Percentiles rank a stretch among this genome's conserved stretches.
Evolutionary conservation across 257 asterid species (phyloP).

Genomic region (Salvia miltiorrhiza): DNA sequence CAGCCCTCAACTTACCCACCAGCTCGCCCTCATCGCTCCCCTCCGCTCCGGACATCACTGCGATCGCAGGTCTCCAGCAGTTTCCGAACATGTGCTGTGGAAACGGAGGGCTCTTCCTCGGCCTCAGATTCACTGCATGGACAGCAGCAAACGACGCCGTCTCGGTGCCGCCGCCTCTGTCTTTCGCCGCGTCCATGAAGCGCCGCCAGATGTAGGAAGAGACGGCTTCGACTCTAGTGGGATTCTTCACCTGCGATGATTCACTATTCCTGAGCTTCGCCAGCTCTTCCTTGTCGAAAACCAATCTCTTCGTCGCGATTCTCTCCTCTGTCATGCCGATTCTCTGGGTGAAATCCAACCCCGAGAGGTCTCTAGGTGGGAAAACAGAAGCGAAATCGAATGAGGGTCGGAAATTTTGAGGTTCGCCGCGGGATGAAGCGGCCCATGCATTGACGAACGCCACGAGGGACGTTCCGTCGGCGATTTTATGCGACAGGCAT

Average conservation of each 20-base stretch:
- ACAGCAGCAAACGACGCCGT: neutral
- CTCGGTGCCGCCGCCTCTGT: neutral
- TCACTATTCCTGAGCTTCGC: neutral
- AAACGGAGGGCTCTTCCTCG: conserved; percentile 2
- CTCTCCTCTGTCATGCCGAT: neutral
- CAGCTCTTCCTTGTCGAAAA: neutral
- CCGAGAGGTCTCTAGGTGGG: neutral
- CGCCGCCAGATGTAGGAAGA: conserved; percentile 16
- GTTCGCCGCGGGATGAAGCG: neutral
- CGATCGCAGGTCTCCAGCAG: neutral
- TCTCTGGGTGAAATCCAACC: neutral
- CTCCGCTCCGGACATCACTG: neutral
- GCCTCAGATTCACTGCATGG: conserved; percentile 18
- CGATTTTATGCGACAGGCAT: neutral
- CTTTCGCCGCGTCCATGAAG: neutral
- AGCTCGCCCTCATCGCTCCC: neutral
- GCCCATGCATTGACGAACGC: conserved; percentile 18
- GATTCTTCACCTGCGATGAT: neutral
- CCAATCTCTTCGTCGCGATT: neutral
- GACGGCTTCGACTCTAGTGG: conserved; percentile 4
- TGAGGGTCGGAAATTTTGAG: neutral
- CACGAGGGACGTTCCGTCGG: conserved; percentile 8
- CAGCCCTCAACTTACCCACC: conserved; percentile 1
- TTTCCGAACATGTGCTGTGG: neutral
- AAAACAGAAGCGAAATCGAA: neutral